These are phyloP conservation scores for Apiosordaria backusii DNA, from an alignment of 495 filamentous ascomycete species.

Conservation along the genomic window DNA sequence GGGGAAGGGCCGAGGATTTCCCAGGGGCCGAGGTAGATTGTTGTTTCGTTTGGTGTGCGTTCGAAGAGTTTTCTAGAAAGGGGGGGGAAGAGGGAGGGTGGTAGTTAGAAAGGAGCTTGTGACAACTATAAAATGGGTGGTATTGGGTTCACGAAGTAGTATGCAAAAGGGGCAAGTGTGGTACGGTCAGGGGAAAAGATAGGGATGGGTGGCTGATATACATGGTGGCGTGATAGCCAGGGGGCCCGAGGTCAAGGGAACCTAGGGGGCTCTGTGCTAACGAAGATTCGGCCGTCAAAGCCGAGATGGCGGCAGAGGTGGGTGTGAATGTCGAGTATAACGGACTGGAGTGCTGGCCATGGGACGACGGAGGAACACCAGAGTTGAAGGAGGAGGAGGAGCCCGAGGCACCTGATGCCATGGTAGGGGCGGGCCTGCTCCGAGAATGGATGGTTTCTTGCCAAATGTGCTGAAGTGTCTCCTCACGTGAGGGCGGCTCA, in stretches of 20 bases:
- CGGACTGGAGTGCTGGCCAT: slow-evolving; percentile 29
- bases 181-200: background rate
- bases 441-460: background rate
- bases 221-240: slow-evolving; percentile 39
- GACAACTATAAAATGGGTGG: background rate
- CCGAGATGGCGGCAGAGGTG: slow-evolving; percentile 32
- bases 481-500: background rate
- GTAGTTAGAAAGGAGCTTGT: slow-evolving; percentile 18
- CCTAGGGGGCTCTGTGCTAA: slow-evolving; percentile 32
- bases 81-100: background rate
- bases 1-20: slow-evolving; percentile 30
- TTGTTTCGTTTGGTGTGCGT: slow-evolving; percentile 30
- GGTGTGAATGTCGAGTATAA: slow-evolving; percentile 33
- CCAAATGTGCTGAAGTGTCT: background rate
- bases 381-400: slow-evolving; percentile 39
- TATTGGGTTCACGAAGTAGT: too few relatives aligned
- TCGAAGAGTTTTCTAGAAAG: slow-evolving; percentile 34
- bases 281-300: slow-evolving; percentile 30
- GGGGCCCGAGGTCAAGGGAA: slow-evolving; percentile 38
- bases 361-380: slow-evolving; percentile 28
- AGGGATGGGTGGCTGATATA: slow-evolving; percentile 19
- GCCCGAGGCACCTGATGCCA: slow-evolving; percentile 33
- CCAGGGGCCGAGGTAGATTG: slow-evolving; percentile 39
- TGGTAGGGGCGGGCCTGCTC: slow-evolving; percentile 2
- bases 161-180: background rate